Base-by-base conservation (phyloP, 441 rosid species). In the Populus hybrid region DNA sequence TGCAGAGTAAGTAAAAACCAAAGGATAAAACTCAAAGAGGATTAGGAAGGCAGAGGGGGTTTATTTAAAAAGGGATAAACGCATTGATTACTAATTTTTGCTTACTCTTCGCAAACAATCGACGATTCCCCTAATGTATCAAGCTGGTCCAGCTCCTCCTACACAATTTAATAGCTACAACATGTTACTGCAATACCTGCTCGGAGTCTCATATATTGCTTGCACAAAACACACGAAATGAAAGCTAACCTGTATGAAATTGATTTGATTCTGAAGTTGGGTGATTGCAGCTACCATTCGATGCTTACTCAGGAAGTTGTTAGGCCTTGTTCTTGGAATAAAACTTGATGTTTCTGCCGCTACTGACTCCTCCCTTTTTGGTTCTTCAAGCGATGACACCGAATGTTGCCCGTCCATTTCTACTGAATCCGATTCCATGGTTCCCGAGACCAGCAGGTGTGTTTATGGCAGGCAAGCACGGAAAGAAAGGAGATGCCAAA, bases 121-220 rank as follows among this genome's bases (percentile, higher is more conserved):
- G 85, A 76, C 9, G 80, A 79, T 69, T 73, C 72, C 5, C 82
- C 80, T 0, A 70, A 20, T n/a, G 35, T 63, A 32, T 82, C 76
- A n/a, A 82, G 80, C 64, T 79, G 73, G 28, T 79, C 73, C 77
- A 82, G 69, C 73, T 82, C 82, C 70, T 76, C 73, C 80, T 76
- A 8, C 40, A 66, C 8, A n/a, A 8, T 20, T 59, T 11, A 10
- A 40, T 2, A 59, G 12, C 50, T 40, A 40, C 3, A 40, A 40
- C 1, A 40, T 40, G 64, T 59, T n/a, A 59, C 21, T 57, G 10
- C 46, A 40, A 59, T 8, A 59, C 46, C 8, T 59, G 3, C 64
- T n/a, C 24, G 24, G 64, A 59, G 24, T n/a, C 3, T 59, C 21
- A n/a, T 8, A 20, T n/a, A 8, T 1, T 59, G 64, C 24, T n/a